Conservation (phyloP, 2,329 filamentous ascomycete species). For the Hymenoscyphus albidus region DNA sequence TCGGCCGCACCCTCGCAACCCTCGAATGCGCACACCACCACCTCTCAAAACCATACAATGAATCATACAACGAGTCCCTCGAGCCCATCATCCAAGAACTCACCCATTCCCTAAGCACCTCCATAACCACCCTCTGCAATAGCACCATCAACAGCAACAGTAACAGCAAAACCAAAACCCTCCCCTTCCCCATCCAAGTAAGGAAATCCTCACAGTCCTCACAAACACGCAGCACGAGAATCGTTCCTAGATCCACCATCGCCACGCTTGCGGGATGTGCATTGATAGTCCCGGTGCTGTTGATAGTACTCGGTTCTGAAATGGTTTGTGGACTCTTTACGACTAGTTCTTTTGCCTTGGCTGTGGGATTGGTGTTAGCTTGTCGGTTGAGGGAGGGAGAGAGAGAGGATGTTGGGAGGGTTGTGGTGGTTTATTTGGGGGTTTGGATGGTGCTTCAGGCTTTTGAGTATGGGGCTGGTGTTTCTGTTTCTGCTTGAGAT, state of each 20-base stretch:
- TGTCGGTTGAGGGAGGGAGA: constrained; percentile 3
- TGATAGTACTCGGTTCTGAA: constrained; percentile 5
- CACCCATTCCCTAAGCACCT: not conserved
- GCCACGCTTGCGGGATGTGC: constrained; percentile 6
- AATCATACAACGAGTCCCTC: not conserved
- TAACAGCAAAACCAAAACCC: not conserved
- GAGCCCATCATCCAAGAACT: not conserved
- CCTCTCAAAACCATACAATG: not conserved
- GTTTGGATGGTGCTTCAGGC: constrained; percentile 7
- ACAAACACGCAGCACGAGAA: not conserved
- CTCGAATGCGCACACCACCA: constrained; percentile 16
- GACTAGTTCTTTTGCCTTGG: constrained; percentile 9
- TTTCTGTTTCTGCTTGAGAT: not conserved
- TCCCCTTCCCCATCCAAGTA: not conserved
- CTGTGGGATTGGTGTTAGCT: constrained; percentile 7
- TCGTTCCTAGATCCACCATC: not conserved
- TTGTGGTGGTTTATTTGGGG: constrained; percentile 4
- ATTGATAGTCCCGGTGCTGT: constrained; percentile 1
- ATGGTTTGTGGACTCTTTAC: constrained; percentile 1
- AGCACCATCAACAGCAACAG: not conserved
- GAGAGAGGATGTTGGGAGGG: constrained; percentile 5
- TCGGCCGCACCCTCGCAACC: constrained; percentile 19
- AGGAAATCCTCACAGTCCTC: not conserved
- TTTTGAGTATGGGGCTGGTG: not conserved
- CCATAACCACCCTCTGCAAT: not conserved